A percentile compares a stretch with the other conserved stretches of the same genome.
phyloP scores from a whole-genome alignment of 2,329 filamentous ascomycete species.

The Herpotrichia juniperi region DNA sequence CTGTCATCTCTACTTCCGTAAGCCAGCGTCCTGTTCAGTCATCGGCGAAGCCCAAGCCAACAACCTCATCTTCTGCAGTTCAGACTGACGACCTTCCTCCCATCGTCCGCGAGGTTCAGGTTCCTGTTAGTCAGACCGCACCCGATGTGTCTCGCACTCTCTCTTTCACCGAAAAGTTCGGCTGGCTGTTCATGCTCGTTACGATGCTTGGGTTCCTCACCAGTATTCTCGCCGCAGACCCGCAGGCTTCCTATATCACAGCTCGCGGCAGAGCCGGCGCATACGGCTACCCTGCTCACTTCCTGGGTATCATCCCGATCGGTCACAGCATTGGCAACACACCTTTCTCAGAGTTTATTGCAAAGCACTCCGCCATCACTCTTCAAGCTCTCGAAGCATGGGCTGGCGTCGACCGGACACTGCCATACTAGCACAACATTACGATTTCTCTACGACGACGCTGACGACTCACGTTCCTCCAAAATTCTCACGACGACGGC shows the following conservation, averaged over 20 bases:
- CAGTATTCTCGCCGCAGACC: not conserved
- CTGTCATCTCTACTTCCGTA: not conserved
- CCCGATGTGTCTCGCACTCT: not conserved
- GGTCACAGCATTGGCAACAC: conserved; percentile 4
- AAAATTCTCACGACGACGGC: too few relatives aligned
- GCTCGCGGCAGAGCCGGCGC: not conserved
- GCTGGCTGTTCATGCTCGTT: not conserved
- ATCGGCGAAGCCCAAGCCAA: not conserved
- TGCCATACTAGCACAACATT: not conserved
- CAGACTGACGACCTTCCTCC: not conserved
- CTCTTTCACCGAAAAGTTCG: not conserved
- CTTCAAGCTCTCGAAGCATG: conserved; percentile 2
- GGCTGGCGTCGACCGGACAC: not conserved
- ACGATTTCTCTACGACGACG: not conserved
- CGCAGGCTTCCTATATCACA: not conserved
- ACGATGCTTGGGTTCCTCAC: conserved; percentile 1
- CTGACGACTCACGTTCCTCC: too few relatives aligned
- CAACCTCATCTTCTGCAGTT: not conserved
- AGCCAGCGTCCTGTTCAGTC: not conserved
- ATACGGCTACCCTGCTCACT: conserved; percentile 3
- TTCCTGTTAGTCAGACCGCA: not conserved
- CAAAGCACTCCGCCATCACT: not conserved
- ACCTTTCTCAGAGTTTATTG: not conserved
- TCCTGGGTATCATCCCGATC: conserved; percentile 8
- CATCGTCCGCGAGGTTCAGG: not conserved